These are phyloP conservation scores for Trypanosoma theileri DNA, from an alignment of 208 protist species.

Conservation along the genomic window DNA sequence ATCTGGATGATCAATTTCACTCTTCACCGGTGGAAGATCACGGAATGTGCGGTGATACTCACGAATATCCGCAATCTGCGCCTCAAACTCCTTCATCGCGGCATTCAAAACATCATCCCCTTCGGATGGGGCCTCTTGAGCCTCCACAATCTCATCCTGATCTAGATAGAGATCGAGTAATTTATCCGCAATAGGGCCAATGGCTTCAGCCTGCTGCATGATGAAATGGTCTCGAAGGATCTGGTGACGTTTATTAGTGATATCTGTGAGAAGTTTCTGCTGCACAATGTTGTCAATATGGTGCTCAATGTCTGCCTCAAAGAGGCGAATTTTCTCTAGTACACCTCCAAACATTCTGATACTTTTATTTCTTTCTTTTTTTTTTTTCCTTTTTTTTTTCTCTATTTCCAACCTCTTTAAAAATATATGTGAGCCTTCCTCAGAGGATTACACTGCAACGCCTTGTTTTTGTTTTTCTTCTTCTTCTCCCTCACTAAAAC, in stretches of 20 bases:
- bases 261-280: slow-evolving; percentile 64
- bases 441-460: too few relatives aligned
- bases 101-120: slow-evolving; percentile 44
- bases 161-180: slow-evolving; percentile 84
- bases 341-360: slow-evolving; percentile 42
- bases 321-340: slow-evolving; percentile 72
- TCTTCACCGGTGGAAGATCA: slow-evolving; percentile 57
- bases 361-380: not conserved
- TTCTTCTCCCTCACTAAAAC: not conserved
- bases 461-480: too few relatives aligned
- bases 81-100: slow-evolving; percentile 74
- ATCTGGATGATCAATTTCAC: slow-evolving; percentile 52
- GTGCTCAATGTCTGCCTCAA: slow-evolving; percentile 83
- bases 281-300: slow-evolving; percentile 81
- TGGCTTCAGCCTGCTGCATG: slow-evolving; percentile 48
- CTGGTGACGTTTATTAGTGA: slow-evolving; percentile 70
- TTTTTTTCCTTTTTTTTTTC: not conserved
- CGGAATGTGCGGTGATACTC: slow-evolving; percentile 81
- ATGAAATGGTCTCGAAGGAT: slow-evolving; percentile 82
- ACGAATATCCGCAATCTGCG: slow-evolving; percentile 71
- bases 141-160: slow-evolving; percentile 79
- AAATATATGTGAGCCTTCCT: not conserved
- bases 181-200: slow-evolving; percentile 62
- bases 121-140: slow-evolving; percentile 50
- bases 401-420: slow-evolving; percentile 6